Conservation (phyloP, 495 filamentous ascomycete genomes). For the Penicillium dipodomyicola region DNA sequence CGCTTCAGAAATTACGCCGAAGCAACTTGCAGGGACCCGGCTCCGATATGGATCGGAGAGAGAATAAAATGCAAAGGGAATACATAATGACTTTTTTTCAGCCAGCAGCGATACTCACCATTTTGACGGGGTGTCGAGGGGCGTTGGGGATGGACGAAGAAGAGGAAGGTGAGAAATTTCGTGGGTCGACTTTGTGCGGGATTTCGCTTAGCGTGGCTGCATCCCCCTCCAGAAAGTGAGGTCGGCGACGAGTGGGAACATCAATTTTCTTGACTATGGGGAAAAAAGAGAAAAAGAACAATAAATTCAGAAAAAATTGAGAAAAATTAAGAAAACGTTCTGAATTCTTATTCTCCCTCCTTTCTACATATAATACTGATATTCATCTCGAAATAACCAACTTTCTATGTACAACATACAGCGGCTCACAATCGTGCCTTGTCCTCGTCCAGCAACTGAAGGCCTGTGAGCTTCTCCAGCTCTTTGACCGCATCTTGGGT, state of each 20-base stretch:
- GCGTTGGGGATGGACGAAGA: conserved; percentile 32
- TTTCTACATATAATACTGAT: background rate
- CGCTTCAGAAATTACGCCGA: conserved; percentile 89
- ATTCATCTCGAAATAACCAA: background rate
- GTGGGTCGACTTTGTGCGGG: conserved; percentile 45
- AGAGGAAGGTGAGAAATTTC: conserved; percentile 25
- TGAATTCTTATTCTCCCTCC: background rate
- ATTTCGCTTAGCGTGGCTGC: conserved; percentile 49
- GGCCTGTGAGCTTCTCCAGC: conserved; percentile 58
- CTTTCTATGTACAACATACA: background rate
- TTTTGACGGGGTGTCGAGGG: conserved; percentile 43
- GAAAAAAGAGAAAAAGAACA: background rate
- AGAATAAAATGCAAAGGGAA: conserved; percentile 15
- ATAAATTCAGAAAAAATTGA: conserved; percentile 11
- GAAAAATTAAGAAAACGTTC: background rate
- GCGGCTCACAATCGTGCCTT: conserved; percentile 39
- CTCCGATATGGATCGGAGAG: conserved; percentile 22
- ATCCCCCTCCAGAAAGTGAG: conserved; percentile 38
- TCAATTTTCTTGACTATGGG: conserved; percentile 3
- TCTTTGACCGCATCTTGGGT: conserved; percentile 73
- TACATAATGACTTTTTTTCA: conserved; percentile 23
- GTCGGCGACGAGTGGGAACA: conserved; percentile 42
- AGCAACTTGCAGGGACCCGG: conserved; percentile 95
- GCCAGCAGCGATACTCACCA: conserved; percentile 44
- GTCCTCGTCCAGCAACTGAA: conserved; percentile 50